Base-by-base conservation (phyloP, 2,329 filamentous ascomycete species). In the Penicillium olsonii region DNA sequence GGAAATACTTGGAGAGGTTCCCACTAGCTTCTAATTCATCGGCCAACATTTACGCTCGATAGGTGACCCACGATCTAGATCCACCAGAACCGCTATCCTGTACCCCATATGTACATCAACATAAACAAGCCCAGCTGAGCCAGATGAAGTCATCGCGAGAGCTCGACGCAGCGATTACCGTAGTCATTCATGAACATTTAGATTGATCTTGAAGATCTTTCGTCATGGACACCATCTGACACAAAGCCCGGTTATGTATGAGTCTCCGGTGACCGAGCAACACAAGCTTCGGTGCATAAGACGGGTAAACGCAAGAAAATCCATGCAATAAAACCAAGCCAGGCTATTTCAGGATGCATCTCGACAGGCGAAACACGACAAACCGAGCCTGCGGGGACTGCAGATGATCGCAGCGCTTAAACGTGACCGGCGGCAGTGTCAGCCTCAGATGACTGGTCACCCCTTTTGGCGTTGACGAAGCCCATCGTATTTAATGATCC, bases 331-430 rank as follows among this genome's bases (percentile, higher is more conserved):
- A 26, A 18, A 37, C 4, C 15, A 5, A 20, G 17, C 12, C 14
- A 39, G 15, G 6, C 20, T 45, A 49, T 34, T 31, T 20, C 37
- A 35, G 17, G 42, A 19, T 2, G 19, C 17, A 18, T 18, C 4
- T 27, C 35, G 20, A 34, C 34, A 26, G 11, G 27, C 35, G 15
- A 45, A 45, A 45, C 19, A 12, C 12, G 14, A 29, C 18, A 8
- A 35, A 29, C 18, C 31, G 22, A 2, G 27, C 11, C 44, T 35
- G 45, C 40, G 45, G 42, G 42, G 47, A 31, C 47, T 50, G 52
- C 58, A 56, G 56, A 37, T 61, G 58, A 60, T 55, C 50, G 39
- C 38, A 38, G 58, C 58, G 56, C 54, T 56, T 59, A 59, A 48
- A 48, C 41, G 53, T 61, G 56, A 61, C 56, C 38, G 19, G 55